These are phyloP conservation scores for Gaillardinia entomophila DNA, from an alignment of 805 yeast genomes.

Conservation along the genomic window DNA sequence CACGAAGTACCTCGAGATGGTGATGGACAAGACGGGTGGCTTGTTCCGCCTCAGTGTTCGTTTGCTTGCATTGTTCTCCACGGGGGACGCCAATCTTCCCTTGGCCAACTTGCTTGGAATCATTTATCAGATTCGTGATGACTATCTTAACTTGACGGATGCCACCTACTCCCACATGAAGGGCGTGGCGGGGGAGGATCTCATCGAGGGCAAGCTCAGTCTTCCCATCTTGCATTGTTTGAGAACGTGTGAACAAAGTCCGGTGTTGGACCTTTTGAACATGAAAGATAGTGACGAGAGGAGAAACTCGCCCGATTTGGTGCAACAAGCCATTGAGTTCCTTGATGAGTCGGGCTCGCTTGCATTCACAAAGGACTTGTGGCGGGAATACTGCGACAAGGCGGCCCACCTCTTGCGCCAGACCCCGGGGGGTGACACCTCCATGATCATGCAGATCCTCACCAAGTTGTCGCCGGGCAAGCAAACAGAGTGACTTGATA, in stretches of 20 bases:
- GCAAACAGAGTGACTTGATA: no score
- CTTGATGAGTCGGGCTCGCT: not conserved
- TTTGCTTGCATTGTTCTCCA: constrained; percentile 43
- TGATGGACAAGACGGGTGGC: constrained; percentile 83
- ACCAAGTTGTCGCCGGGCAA: no score
- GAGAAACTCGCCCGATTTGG: not conserved
- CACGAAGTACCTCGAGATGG: constrained; percentile 68
- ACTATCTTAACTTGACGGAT: constrained; percentile 63
- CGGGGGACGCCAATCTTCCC: constrained; percentile 40
- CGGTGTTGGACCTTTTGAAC: not conserved
- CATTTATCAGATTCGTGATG: constrained; percentile 82
- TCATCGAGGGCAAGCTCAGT: constrained; percentile 84
- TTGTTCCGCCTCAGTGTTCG: constrained; percentile 69
- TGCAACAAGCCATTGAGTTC: not conserved
- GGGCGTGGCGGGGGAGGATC: constrained; percentile 66
- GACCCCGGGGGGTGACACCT: no score
- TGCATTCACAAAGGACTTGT: not conserved
- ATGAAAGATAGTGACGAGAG: not conserved
- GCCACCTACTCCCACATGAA: constrained; percentile 58
- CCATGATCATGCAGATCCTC: no score
- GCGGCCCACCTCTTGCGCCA: no score
- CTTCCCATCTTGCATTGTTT: constrained; percentile 68
- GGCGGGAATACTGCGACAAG: not conserved
- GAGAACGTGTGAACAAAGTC: not conserved
- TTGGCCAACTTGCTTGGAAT: constrained; percentile 76